phyloP scores from a whole-genome alignment of 257 asterid species.

The Linderniella brevidens region DNA sequence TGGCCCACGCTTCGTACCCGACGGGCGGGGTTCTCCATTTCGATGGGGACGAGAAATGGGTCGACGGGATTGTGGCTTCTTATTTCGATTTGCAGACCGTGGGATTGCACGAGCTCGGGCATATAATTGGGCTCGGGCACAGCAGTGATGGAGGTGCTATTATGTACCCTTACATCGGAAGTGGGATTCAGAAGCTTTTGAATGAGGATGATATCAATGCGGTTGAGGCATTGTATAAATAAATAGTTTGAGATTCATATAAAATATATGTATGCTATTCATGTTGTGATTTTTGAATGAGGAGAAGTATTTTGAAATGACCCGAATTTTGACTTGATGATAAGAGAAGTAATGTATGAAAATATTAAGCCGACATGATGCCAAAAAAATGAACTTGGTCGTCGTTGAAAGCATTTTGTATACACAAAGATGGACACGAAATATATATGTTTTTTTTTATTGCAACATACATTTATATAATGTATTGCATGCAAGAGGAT shows the following conservation, averaged over 20 bases:
- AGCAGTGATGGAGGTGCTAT: not conserved
- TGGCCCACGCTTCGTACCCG: not conserved
- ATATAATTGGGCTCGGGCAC: not conserved
- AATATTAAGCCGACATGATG: too few species aligned
- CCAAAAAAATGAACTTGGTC: too few species aligned
- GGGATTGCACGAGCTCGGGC: not conserved
- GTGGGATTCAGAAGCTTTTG: not conserved
- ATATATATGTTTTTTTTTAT: too few species aligned
- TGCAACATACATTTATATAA: too few species aligned
- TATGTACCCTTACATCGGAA: not conserved
- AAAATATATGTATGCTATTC: too few species aligned
- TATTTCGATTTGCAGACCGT: not conserved
- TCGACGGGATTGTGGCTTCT: not conserved
- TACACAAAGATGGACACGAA: too few species aligned
- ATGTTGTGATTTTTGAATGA: too few species aligned
- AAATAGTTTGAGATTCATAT: not conserved
- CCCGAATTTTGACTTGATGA: too few species aligned
- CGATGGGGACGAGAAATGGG: not conserved
- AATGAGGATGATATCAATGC: not conserved
- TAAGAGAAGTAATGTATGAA: too few species aligned
- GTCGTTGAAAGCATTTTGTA: too few species aligned
- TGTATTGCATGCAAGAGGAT: too few species aligned
- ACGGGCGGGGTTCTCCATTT: not conserved
- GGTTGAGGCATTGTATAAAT: not conserved
- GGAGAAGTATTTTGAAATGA: too few species aligned